Base-by-base conservation (phyloP, 176 grass and related monocot species). In the Oryza officinalis region DNA sequence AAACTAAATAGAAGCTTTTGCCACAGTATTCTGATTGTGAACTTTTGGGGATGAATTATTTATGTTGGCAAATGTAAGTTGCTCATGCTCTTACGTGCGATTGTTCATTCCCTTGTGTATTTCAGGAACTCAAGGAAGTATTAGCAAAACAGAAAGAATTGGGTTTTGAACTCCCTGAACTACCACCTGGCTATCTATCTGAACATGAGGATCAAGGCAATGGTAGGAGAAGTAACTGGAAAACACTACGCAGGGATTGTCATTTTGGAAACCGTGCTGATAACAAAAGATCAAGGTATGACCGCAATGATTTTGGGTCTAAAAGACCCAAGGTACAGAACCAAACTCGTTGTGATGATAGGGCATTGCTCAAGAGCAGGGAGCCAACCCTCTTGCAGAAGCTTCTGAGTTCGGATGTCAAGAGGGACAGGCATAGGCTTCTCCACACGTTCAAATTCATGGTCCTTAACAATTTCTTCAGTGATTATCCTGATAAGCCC, bases 71-170 rank as follows among this genome's bases (percentile, higher is more conserved):
- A 71, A 47, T 38, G 32, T 70, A 75, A 37, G 28, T 63, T 65
- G 32, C 13, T 73, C 50, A 65, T 23, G 82, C 45, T 73, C 59
- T 79, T 76, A 63, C 22, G 32, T 61, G 49, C 27, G 26, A 37
- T 23, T 59, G 9, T 88, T 77, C n/a, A 25, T 61, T 60, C 22
- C 4, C 20, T 25, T 61, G 31, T 88, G 47, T 79, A 81, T 15
- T 87, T 69, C 89, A 96, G 97, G 89, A 99, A 89, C 84, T 99
- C 63, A 96, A 99, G 82, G 78, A 91, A 87, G 63, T 99, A 64
- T 37, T 99, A 85, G 87, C 87, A 70, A 96, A 94, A 72, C 97
- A 96, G 81, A 83, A 90, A 84, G 93, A 94, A 87, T 69, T 99
- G 47, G 97, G 97, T 54, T 74, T 96, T 72, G 97, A 99, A 76